These are phyloP conservation scores for Lentinula lateritia DNA, from an alignment of 768 basidiomycete species.

Conservation along the genomic window DNA sequence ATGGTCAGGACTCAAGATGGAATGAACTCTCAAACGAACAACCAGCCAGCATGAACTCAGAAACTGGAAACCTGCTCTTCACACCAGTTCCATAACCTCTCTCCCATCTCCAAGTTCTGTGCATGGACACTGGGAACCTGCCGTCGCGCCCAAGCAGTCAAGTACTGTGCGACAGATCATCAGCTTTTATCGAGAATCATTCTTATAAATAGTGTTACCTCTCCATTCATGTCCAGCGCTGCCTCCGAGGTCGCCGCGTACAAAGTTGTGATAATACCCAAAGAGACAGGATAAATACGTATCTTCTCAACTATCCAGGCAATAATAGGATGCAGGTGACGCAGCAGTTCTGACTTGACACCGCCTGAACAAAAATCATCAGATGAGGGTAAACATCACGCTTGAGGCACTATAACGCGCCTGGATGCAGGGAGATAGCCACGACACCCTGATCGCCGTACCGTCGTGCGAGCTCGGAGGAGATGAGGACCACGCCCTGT, in stretches of 20 bases:
- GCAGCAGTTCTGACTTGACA: constrained; percentile 21
- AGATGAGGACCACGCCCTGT: constrained; percentile 22
- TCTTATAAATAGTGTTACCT: constrained; percentile 10
- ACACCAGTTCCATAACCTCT: constrained; percentile 21
- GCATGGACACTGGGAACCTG: constrained; percentile 14
- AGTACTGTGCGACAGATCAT: constrained; percentile 12
- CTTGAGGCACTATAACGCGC: constrained; percentile 7
- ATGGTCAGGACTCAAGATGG: neutral
- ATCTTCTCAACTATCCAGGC: constrained; percentile 15
- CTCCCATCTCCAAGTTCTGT: constrained; percentile 14
- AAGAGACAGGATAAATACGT: constrained; percentile 13
- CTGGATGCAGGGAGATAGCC: constrained; percentile 25
- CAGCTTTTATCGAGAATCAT: neutral
- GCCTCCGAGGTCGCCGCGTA: constrained; percentile 21
- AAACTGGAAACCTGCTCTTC: constrained; percentile 16
- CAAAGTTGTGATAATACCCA: constrained; percentile 19
- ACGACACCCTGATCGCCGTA: constrained; percentile 25
- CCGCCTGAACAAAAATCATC: constrained; percentile 8
- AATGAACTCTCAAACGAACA: neutral
- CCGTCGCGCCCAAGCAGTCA: constrained; percentile 20
- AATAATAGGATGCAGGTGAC: constrained; percentile 16
- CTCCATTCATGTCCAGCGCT: constrained; percentile 17
- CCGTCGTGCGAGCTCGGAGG: constrained; percentile 22
- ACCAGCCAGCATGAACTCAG: neutral
- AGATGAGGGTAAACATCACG: neutral